A percentile compares a stretch with the other conserved stretches of the same genome.
phyloP scores from a whole-genome alignment of 2,329 filamentous ascomycete genomes.

The Pseudogymnoascus sp. region DNA sequence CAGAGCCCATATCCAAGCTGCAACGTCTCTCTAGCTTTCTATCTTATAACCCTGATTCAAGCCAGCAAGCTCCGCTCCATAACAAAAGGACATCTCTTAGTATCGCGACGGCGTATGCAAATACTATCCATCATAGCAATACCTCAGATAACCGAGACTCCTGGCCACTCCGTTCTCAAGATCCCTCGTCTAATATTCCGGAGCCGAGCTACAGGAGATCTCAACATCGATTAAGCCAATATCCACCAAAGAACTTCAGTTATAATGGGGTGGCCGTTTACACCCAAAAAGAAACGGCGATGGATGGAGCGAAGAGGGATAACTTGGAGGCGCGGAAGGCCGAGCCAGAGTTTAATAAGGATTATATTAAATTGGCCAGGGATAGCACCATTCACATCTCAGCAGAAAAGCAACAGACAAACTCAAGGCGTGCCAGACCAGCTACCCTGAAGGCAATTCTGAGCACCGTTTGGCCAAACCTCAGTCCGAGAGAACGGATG shows the following conservation, averaged over 20 bases:
- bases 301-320: background rate
- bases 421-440: background rate
- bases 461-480: slow-evolving; percentile 59
- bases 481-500: slow-evolving; percentile 43
- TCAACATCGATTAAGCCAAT: background rate
- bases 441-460: slow-evolving; percentile 47
- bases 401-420: background rate
- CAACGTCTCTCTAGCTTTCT: slow-evolving; percentile 7
- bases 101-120: background rate
- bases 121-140: background rate
- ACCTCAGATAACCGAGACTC: background rate
- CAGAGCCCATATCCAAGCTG: background rate
- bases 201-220: background rate
- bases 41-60: background rate
- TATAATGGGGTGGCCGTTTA: background rate
- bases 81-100: background rate
- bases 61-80: background rate
- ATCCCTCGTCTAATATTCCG: background rate
- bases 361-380: background rate
- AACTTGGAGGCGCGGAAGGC: background rate
- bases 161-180: background rate
- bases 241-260: background rate
- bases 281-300: background rate
- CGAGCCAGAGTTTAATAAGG: background rate
- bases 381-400: background rate